Conservation (phyloP, 129 eudicot genomes). For the Tanacetum coccineum region DNA sequence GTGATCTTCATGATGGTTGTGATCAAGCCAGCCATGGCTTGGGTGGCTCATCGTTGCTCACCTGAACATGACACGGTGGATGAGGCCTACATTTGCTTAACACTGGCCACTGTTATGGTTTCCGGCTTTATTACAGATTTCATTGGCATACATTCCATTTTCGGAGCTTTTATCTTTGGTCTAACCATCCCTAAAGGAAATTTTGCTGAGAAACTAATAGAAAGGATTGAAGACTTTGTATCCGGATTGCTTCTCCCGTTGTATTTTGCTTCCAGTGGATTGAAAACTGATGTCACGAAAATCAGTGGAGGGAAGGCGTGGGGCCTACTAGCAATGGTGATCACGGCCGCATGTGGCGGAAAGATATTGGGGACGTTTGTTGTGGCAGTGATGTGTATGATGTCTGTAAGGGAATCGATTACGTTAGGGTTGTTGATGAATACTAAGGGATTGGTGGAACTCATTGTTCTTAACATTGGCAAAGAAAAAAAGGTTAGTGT, state of each 20-base stretch:
- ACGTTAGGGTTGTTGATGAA: slow-evolving; percentile 81
- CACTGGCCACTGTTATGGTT: slow-evolving; percentile 68
- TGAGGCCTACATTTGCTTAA: slow-evolving; percentile 66
- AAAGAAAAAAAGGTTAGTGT: slow-evolving; percentile 75
- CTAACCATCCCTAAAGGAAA: slow-evolving; percentile 69
- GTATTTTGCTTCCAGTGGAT: slow-evolving; percentile 87
- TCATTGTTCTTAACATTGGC: slow-evolving; percentile 85
- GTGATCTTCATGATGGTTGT: slow-evolving; percentile 62
- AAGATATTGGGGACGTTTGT: slow-evolving; percentile 70
- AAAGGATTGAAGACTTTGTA: slow-evolving; percentile 78
- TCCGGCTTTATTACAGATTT: slow-evolving; percentile 77
- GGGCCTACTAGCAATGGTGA: slow-evolving; percentile 73
- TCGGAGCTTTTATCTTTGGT: slow-evolving; percentile 86
- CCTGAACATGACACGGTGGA: slow-evolving; percentile 52
- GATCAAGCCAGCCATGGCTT: slow-evolving; percentile 61
- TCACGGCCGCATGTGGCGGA: slow-evolving; percentile 69
- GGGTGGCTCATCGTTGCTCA: slow-evolving; percentile 57
- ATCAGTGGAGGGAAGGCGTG: slow-evolving; percentile 59
- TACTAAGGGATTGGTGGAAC: slow-evolving; percentile 91
- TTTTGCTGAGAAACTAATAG: slow-evolving; percentile 56
- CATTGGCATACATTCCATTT: slow-evolving; percentile 84
- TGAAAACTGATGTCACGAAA: slow-evolving; percentile 63
- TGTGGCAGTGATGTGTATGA: slow-evolving; percentile 56
- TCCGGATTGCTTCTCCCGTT: slow-evolving; percentile 76
- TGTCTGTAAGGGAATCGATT: slow-evolving; percentile 61